phyloP scores from a whole-genome alignment of 352 stramenopile genomes.

The Globisporangium splendens region DNA sequence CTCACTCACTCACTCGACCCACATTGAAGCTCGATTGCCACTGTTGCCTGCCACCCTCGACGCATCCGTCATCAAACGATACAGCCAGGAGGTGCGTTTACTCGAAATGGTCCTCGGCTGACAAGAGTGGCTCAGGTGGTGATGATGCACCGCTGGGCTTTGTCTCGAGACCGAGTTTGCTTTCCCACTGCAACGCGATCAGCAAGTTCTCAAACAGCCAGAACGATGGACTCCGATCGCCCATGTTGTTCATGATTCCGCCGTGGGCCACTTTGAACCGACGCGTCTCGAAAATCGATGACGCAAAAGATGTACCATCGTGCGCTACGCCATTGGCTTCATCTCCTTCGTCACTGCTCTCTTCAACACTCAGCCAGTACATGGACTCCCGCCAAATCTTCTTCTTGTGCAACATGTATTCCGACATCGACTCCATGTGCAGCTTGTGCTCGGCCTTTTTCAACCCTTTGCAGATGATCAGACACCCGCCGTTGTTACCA shows the following conservation, averaged over 20 bases:
- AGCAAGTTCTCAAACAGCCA: constrained; percentile 56
- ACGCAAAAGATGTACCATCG: constrained; percentile 19
- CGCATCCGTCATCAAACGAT: too few relatives aligned
- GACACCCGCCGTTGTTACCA: constrained; percentile 27
- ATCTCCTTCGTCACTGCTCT: constrained; percentile 10
- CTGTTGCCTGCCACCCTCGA: too few relatives aligned
- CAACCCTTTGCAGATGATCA: constrained; percentile 54
- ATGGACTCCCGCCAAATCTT: constrained; percentile 56
- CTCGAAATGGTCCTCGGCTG: too few relatives aligned
- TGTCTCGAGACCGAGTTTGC: constrained; percentile 33
- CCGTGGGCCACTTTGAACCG: constrained; percentile 32
- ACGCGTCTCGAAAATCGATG: too few relatives aligned
- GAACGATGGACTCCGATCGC: constrained; percentile 47
- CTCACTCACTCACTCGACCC: too few relatives aligned
- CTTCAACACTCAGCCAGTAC: constrained; percentile 55
- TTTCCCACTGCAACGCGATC: constrained; percentile 49
- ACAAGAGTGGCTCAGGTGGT: too few relatives aligned
- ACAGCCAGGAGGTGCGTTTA: too few relatives aligned
- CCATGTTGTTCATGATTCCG: constrained; percentile 62
- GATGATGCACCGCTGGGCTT: neutral
- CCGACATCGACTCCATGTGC: constrained; percentile 38
- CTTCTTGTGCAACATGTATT: constrained; percentile 43
- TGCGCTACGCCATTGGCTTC: constrained; percentile 9
- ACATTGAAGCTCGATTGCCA: too few relatives aligned
- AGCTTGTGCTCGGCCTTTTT: constrained; percentile 47